phyloP scores from a whole-genome alignment of 176 grass and related monocot genomes.

The Hordeum vulgare region DNA sequence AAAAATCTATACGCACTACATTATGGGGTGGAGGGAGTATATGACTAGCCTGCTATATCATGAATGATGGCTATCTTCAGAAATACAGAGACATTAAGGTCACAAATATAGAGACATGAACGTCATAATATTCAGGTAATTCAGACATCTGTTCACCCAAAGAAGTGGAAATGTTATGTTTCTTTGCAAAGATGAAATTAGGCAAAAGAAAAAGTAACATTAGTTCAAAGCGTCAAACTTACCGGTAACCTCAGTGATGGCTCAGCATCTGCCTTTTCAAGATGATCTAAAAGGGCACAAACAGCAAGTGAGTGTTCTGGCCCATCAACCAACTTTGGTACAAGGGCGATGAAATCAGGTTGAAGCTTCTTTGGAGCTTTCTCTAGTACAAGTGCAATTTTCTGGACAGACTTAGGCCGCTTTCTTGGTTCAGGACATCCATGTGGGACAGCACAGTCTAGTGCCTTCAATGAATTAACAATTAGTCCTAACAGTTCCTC shows the following conservation, averaged over 20 bases:
- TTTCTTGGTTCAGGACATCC: conserved; percentile 71
- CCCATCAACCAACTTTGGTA: conserved; percentile 84
- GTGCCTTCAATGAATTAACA: conserved; percentile 69
- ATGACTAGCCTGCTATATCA: not conserved
- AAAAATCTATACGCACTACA: no score
- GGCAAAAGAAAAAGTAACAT: not conserved
- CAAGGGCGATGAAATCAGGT: conserved; percentile 67
- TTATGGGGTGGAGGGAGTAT: not conserved
- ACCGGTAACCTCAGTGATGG: conserved; percentile 66
- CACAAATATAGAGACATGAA: conserved; percentile 4
- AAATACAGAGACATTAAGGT: conserved; percentile 16
- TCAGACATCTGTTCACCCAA: conserved; percentile 4
- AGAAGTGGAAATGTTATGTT: not conserved
- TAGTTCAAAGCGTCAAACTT: conserved; percentile 17
- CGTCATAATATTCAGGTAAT: not conserved
- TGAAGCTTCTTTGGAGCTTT: conserved; percentile 85
- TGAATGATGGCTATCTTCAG: conserved; percentile 6
- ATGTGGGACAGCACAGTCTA: conserved; percentile 70
- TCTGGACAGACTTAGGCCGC: conserved; percentile 50
- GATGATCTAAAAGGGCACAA: conserved; percentile 56
- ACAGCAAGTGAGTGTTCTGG: conserved; percentile 77
- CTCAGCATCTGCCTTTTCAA: conserved; percentile 54
- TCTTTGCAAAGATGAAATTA: not conserved
- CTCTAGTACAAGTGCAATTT: conserved; percentile 75
- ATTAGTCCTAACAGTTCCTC: conserved; percentile 85